phyloP scores from a whole-genome alignment of 169 alveolate species.

The Cryptosporidium viatorum region DNA sequence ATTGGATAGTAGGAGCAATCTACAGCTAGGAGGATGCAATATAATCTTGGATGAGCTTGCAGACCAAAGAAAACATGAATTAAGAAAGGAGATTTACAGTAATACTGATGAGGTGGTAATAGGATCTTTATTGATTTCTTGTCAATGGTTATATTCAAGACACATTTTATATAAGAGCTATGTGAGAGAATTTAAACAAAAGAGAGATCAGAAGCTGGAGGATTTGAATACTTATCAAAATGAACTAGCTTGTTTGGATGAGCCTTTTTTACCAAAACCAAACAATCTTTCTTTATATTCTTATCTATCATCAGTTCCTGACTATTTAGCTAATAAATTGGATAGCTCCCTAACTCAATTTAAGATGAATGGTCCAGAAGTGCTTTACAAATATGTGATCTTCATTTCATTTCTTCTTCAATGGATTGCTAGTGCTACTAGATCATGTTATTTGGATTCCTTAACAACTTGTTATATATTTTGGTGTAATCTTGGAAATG shows the following conservation, averaged over 20 bases:
- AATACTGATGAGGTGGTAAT: not conserved
- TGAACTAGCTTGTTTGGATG: conserved; percentile 50
- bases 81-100: conserved; percentile 39
- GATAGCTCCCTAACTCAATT: conserved; percentile 42
- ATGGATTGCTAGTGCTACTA: conserved; percentile 72
- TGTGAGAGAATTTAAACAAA: conserved; percentile 60
- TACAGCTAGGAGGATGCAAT: conserved; percentile 35
- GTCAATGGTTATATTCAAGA: conserved; percentile 68
- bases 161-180: conserved; percentile 59
- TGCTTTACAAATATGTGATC: conserved; percentile 51
- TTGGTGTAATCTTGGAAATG: conserved; percentile 71
- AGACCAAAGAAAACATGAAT: conserved; percentile 68
- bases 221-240: conserved; percentile 51
- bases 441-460: conserved; percentile 59
- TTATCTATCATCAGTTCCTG: conserved; percentile 43
- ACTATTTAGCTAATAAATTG: conserved; percentile 37
- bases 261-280: conserved; percentile 56
- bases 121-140: conserved; percentile 50
- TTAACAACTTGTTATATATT: conserved; percentile 58
- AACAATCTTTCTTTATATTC: not conserved
- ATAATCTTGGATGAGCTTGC: conserved; percentile 64
- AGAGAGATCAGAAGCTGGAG: conserved; percentile 56
- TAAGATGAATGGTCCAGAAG: conserved; percentile 34
- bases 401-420: conserved; percentile 58
- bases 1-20: conserved; percentile 5